Evolutionary conservation across 164 flowering plant species (phyloP), one percentile per base, ranked within the genome.

Genomic region (grape (Vitis vinifera)): DNA sequence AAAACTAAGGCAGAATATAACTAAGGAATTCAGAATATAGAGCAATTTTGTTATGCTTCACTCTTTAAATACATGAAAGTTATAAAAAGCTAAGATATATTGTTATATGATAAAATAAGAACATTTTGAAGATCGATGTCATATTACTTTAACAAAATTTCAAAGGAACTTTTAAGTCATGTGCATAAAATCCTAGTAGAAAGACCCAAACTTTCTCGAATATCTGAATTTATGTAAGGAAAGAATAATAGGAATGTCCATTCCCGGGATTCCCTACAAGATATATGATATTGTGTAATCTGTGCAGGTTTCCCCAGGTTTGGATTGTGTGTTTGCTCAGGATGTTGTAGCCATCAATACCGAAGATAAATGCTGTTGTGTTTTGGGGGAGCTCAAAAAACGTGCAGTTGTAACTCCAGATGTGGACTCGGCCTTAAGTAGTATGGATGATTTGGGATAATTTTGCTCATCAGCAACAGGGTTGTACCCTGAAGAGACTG

Each of bases 381-480:
- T 63, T 31, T 67, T 88, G 13, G 90, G 89, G 63, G 91, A 89
- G 78, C 70, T 88, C 61, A 78, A 62, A 66, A 87, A 81, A 74
- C 92, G 83, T 59, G 89, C 78, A 23, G 69, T 81, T 13, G 23
- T 89, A 65, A 80, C 89, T 59, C 93, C 91, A 10, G 92, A 91
- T 67, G 58, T 91, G 0, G 86, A 86, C 51, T 83, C 81, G 61
- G 66, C 87, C 27, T 67, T 88, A 59, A 65, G 68, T 52, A 55
- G 74, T 57, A 59, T 86, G 47, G 66, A 68, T 51, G 76, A 78
- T 65, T 56, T 82, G 27, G 76, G 75, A 68, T 74, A 58, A 59
- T 47, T 53, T 61, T 73, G 51, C 68, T 57, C 48, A 27, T 37
- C 52, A 47, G 50, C 50, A 10, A 16, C 44, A 31, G 53, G 11